Percentiles rank a stretch among this genome's conserved stretches.
phyloP scores from a whole-genome alignment of 2,329 filamentous ascomycete genomes.

The Nannizziopsis arthrosporioides region DNA sequence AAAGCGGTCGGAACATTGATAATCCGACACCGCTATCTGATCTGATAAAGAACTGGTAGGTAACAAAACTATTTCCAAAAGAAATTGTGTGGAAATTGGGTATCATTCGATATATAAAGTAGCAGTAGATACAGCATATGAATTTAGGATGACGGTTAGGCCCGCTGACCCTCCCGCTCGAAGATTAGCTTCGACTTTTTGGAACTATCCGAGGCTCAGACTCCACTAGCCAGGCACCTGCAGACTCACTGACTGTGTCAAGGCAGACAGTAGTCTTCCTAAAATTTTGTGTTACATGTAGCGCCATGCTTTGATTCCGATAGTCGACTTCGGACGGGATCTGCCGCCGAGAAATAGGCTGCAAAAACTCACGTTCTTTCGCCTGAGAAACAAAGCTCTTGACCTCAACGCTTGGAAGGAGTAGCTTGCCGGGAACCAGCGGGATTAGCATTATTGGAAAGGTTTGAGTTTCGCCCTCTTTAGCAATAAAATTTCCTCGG shows the following conservation, averaged over 20 bases:
- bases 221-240: conserved; percentile 54
- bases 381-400: conserved; percentile 44
- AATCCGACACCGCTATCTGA: too few species aligned
- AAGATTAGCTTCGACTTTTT: not conserved
- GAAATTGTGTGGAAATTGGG: not conserved
- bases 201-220: conserved; percentile 36
- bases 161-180: too few species aligned
- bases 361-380: conserved; percentile 16
- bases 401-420: conserved; percentile 69
- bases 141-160: too few species aligned
- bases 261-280: conserved; percentile 61
- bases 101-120: not conserved
- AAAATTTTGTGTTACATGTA: conserved; percentile 62
- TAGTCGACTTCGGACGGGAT: conserved; percentile 67
- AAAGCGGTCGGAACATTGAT: not conserved
- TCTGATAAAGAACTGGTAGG: too few species aligned
- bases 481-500: conserved; percentile 57
- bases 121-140: not conserved
- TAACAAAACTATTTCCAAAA: too few species aligned
- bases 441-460: conserved; percentile 70
- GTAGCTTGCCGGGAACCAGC: conserved; percentile 62
- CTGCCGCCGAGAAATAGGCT: conserved; percentile 22
- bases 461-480: conserved; percentile 36
- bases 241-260: conserved; percentile 35
- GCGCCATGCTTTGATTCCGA: conserved; percentile 62